These are phyloP conservation scores for Leishmania lainsoni DNA, from an alignment of 208 protist species.

Conservation along the genomic window DNA sequence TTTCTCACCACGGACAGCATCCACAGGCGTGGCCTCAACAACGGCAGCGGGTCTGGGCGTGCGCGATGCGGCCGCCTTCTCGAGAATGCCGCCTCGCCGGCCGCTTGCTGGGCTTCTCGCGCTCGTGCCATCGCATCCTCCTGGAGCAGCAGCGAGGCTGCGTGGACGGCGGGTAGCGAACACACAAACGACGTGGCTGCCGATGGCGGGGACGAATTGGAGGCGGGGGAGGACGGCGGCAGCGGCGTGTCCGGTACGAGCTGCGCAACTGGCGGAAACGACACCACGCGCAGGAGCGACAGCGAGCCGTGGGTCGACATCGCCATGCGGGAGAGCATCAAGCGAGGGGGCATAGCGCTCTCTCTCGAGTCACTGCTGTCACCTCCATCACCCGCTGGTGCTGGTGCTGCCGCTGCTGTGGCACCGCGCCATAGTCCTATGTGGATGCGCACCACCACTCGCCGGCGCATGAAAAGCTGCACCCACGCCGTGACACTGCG, in stretches of 20 bases:
- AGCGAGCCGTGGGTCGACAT: conserved; percentile 9
- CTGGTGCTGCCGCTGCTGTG: not conserved
- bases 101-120: conserved; percentile 3
- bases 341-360: not conserved
- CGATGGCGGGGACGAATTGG: not conserved
- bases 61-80: not conserved
- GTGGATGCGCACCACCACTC: conserved; percentile 29
- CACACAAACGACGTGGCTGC: conserved; percentile 5
- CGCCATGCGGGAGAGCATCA: conserved; percentile 8
- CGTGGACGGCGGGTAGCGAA: conserved; percentile 11
- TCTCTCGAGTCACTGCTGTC: not conserved
- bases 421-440: not conserved
- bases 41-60: not conserved
- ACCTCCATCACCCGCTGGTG: not conserved
- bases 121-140: conserved; percentile 5
- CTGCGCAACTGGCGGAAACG: conserved; percentile 36
- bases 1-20: not conserved
- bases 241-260: not conserved
- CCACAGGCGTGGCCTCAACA: not conserved
- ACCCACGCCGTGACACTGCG: conserved; percentile 23
- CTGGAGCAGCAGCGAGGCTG: conserved; percentile 8
- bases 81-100: not conserved
- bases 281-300: conserved; percentile 29
- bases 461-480: conserved; percentile 33
- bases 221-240: not conserved